Evolutionary conservation across 2,329 filamentous ascomycete species (phyloP).

Genomic region (Aspergillus hiratsukae): DNA sequence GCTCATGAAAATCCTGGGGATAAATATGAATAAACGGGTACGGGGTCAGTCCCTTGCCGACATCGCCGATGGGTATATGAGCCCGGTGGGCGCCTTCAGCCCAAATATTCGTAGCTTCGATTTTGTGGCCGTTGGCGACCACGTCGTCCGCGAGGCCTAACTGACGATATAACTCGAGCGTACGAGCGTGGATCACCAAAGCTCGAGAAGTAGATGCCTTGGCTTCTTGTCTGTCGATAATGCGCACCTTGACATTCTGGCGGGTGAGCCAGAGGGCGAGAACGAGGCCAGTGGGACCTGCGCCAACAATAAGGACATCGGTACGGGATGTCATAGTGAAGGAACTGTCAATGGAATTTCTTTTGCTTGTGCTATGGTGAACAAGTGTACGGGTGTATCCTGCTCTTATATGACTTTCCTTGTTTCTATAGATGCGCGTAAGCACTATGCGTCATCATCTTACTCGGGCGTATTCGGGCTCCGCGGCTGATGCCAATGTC

Average conservation of each 20-base stretch:
- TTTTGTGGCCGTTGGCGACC: conserved; percentile 33
- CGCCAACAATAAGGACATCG: conserved; percentile 44
- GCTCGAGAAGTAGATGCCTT: conserved; percentile 35
- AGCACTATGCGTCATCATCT: too few species aligned
- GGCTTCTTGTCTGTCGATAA: conserved; percentile 43
- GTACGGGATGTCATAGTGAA: not conserved
- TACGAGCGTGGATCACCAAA: conserved; percentile 47
- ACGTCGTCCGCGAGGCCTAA: conserved; percentile 39
- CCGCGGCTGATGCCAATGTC: too few species aligned
- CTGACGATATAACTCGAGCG: conserved; percentile 48
- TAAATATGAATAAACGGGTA: conserved; percentile 26
- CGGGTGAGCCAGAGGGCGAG: conserved; percentile 45
- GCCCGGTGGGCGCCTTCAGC: conserved; percentile 17
- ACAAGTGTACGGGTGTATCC: not conserved
- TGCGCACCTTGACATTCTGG: conserved; percentile 45
- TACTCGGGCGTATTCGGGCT: too few species aligned
- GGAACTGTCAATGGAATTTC: too few species aligned
- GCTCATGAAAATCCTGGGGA: conserved; percentile 28
- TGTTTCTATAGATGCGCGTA: too few species aligned
- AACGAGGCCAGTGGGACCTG: conserved; percentile 44
- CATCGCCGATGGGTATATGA: conserved; percentile 20
- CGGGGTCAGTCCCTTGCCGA: conserved; percentile 24
- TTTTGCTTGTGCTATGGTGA: not conserved
- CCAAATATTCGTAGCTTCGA: conserved; percentile 39
- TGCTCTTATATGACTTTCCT: not conserved